Percentiles rank a stretch among this genome's conserved stretches.
These are phyloP conservation scores for Dioscorea cayenensis DNA, from an alignment of 116 monocot genomes.

Conservation along the genomic window DNA sequence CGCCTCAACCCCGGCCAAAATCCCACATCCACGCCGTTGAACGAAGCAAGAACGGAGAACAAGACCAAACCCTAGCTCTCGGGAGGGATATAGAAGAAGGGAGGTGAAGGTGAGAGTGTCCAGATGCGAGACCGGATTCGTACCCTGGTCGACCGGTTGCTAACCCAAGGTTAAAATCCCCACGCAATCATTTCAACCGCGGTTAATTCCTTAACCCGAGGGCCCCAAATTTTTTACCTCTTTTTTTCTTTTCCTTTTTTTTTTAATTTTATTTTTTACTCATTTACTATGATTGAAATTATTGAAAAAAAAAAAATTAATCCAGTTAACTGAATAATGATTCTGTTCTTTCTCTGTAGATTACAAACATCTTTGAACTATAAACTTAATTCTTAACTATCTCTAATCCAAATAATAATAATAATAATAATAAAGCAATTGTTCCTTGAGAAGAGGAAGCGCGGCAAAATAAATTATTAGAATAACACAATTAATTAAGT, in stretches of 20 bases:
- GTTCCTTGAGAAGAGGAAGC: too few relatives aligned
- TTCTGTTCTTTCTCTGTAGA: background rate
- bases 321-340: too few relatives aligned
- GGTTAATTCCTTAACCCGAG: conserved; percentile 7
- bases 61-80: background rate
- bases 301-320: too few relatives aligned
- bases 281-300: background rate
- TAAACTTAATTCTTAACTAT: too few relatives aligned
- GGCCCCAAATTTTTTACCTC: background rate
- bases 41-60: background rate
- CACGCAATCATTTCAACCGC: conserved; percentile 13
- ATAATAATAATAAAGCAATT: too few relatives aligned
- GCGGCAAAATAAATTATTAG: too few relatives aligned
- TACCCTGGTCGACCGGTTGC: background rate
- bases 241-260: background rate
- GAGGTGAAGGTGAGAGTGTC: background rate
- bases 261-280: conserved; percentile 6
- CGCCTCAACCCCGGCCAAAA: background rate
- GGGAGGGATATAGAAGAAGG: background rate
- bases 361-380: background rate
- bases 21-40: conserved; percentile 19
- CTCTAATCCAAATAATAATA: too few relatives aligned
- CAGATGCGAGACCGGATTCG: background rate
- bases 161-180: conserved; percentile 9
- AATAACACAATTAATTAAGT: too few relatives aligned